Percentiles rank a stretch among this genome's conserved stretches.
These are phyloP conservation scores for Sclerotinia borealis DNA, from an alignment of 2,329 filamentous ascomycete genomes.

Conservation along the genomic window DNA sequence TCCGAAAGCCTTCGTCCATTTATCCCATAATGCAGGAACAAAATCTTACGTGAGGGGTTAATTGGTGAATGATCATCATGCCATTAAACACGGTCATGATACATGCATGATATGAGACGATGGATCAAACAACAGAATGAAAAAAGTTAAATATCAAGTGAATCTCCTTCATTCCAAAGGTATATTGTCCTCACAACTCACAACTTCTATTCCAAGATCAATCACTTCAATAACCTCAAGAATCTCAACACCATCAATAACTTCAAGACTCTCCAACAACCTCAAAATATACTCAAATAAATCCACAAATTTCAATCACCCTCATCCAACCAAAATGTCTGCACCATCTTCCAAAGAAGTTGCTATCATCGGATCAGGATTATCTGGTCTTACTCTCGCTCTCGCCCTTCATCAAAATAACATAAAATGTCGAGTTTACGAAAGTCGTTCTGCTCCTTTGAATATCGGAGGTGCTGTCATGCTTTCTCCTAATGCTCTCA, in stretches of 20 bases:
- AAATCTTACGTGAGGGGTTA: background rate
- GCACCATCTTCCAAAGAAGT: slow-evolving; percentile 20
- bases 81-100: background rate
- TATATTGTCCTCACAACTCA: background rate
- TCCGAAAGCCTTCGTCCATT: background rate
- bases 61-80: background rate
- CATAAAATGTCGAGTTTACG: slow-evolving; percentile 47
- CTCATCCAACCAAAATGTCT: background rate
- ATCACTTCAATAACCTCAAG: background rate
- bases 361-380: slow-evolving; percentile 43
- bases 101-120: background rate
- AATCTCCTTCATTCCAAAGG: background rate
- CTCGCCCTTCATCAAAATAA: slow-evolving; percentile 46
- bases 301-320: background rate
- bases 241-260: background rate
- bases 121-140: background rate
- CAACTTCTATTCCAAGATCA: background rate
- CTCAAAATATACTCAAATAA: background rate
- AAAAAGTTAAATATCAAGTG: slow-evolving; percentile 3
- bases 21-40: background rate
- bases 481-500: slow-evolving; percentile 53
- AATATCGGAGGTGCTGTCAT: slow-evolving; percentile 50
- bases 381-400: slow-evolving; percentile 48
- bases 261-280: background rate
- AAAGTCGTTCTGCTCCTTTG: slow-evolving; percentile 40